phyloP scores from a whole-genome alignment of 805 yeast species.

The Saturnispora halmiae region DNA sequence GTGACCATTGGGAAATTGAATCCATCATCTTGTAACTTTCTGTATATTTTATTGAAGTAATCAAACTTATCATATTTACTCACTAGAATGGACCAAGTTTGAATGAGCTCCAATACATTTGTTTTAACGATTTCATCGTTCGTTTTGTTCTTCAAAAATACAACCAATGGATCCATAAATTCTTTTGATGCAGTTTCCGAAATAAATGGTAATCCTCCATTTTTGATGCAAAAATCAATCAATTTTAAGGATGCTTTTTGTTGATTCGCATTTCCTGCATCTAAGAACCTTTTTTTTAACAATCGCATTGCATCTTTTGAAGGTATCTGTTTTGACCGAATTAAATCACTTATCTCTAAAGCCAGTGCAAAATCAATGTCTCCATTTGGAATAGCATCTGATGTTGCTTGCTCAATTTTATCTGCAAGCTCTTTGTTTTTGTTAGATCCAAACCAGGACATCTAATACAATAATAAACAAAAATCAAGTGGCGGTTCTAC shows the following conservation, averaged over 20 bases:
- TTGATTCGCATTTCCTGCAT: slow-evolving; percentile 62
- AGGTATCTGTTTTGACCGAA: slow-evolving; percentile 69
- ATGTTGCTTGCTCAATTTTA: slow-evolving; percentile 68
- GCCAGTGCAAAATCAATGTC: slow-evolving; percentile 67
- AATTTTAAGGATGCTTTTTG: slow-evolving; percentile 68
- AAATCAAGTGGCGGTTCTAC: background rate
- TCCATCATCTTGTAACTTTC: slow-evolving; percentile 51
- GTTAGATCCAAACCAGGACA: slow-evolving; percentile 45
- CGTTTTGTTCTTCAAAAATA: slow-evolving; percentile 27
- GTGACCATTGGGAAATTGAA: slow-evolving; percentile 53
- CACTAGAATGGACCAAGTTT: slow-evolving; percentile 71
- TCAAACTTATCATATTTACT: slow-evolving; percentile 54
- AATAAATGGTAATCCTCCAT: slow-evolving; percentile 83
- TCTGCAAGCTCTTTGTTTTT: slow-evolving; percentile 41
- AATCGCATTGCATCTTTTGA: slow-evolving; percentile 79
- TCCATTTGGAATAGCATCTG: slow-evolving; percentile 86
- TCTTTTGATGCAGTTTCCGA: slow-evolving; percentile 74
- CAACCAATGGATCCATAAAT: slow-evolving; percentile 72
- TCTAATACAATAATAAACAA: slow-evolving; percentile 12
- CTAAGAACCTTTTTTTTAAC: slow-evolving; percentile 63
- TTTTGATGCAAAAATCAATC: slow-evolving; percentile 81
- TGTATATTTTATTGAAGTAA: slow-evolving; percentile 56
- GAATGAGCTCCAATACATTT: slow-evolving; percentile 53
- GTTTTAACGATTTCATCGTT: slow-evolving; percentile 46
- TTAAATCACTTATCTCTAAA: slow-evolving; percentile 78